Percentiles rank a stretch among this genome's conserved stretches.
Conservation (phyloP, 2,329 filamentous ascomycete species). For the Pseudocercospora pini-densiflorae region DNA sequence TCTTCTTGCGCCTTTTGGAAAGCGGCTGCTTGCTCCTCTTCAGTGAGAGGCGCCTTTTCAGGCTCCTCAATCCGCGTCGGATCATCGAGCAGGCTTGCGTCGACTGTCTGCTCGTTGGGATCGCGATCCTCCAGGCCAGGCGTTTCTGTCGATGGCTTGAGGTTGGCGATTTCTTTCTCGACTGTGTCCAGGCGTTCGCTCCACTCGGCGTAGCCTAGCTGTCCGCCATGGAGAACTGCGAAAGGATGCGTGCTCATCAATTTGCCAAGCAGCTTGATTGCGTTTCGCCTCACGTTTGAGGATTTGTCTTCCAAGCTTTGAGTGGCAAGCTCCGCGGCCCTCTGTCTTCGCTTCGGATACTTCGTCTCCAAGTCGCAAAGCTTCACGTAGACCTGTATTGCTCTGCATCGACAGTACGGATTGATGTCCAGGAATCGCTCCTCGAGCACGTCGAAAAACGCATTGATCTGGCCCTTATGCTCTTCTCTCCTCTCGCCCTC, state of each 20-base stretch:
- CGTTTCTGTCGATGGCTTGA: constrained; percentile 81
- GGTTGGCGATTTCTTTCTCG: constrained; percentile 76
- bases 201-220: constrained; percentile 86
- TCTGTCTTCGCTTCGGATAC: constrained; percentile 88
- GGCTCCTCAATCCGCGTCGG: constrained; percentile 75
- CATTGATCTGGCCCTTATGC: constrained; percentile 91
- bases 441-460: constrained; percentile 95
- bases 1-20: constrained; percentile 83
- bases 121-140: constrained; percentile 71
- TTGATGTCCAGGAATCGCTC: constrained; percentile 96
- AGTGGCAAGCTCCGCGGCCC: constrained; percentile 82
- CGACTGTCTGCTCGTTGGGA: constrained; percentile 69
- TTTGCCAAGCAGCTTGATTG: constrained; percentile 86
- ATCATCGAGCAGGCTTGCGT: constrained; percentile 81
- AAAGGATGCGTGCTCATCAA: constrained; percentile 95
- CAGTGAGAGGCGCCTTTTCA: constrained; percentile 71
- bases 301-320: constrained; percentile 96
- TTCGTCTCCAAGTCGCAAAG: constrained; percentile 96
- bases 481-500: constrained; percentile 80
- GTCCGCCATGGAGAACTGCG: constrained; percentile 85
- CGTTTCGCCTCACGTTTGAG: constrained; percentile 93
- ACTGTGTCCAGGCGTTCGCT: constrained; percentile 78
- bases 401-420: constrained; percentile 89
- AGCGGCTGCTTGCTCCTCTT: constrained; percentile 75
- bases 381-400: constrained; percentile 90